Evolutionary conservation across 73 alveolate species (phyloP).

Genomic region (Paramecium biaurelia): DNA sequence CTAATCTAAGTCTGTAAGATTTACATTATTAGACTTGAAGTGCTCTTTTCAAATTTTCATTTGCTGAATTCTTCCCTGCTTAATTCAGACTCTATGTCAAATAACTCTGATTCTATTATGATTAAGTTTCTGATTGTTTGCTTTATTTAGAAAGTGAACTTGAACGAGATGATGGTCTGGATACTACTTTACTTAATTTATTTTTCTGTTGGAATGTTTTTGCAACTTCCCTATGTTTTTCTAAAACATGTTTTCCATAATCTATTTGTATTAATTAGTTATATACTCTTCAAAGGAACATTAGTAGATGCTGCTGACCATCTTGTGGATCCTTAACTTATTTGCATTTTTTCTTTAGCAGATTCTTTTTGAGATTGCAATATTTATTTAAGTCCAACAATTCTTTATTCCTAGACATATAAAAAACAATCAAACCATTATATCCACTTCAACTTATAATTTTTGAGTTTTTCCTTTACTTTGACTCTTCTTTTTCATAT

Average conservation of each 20-base stretch:
- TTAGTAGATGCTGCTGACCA: slow-evolving; percentile 39
- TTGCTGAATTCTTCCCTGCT: not conserved
- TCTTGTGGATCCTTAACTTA: slow-evolving; percentile 19
- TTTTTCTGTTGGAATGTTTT: not conserved
- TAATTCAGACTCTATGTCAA: not conserved
- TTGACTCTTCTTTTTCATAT: not conserved
- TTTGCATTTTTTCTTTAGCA: not conserved
- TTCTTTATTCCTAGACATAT: not conserved
- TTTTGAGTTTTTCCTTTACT: not conserved
- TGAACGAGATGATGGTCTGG: slow-evolving; percentile 7
- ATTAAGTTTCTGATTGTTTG: not conserved
- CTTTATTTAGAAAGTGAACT: not conserved
- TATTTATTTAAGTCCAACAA: not conserved
- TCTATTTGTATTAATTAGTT: not conserved
- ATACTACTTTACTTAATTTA: not conserved
- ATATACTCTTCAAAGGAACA: not conserved
- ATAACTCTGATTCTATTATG: not conserved
- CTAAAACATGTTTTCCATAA: not conserved
- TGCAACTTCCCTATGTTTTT: slow-evolving; percentile 6
- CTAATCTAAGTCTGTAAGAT: not conserved
- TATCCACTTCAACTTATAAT: slow-evolving; percentile 25
- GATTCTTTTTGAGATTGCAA: not conserved
- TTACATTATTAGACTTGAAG: not conserved
- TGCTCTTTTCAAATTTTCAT: slow-evolving; percentile 16
- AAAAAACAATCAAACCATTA: not conserved